Base-by-base conservation (phyloP, 148 eudicot species). In the Pouteria glomerata region DNA sequence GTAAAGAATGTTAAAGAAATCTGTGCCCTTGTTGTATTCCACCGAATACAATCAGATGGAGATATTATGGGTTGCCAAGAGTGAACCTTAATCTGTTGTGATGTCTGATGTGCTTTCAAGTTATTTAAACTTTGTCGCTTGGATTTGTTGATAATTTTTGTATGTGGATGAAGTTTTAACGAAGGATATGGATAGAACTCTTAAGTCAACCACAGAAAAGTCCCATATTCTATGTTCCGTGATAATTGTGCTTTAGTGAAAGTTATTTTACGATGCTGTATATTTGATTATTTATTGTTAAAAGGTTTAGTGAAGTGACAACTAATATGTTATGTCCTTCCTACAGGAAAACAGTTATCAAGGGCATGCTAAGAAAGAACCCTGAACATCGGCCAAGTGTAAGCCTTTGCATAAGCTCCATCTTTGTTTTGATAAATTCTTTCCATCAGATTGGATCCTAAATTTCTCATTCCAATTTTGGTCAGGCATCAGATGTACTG, bases 371-470 rank as follows among this genome's bases (percentile, higher is more conserved):
- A 69, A 81, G 98, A 14, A 93, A 93, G 79, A 93, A 84, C 76
- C 98, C 98, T 29, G 98, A 93, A 77, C 96, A 90, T 73, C 86
- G 98, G 57, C 89, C 96, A 57, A 90, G 74, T 76, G 98, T 93
- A 85, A 71, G 85, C 26, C 24, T 45, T 72, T 70, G 35, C 37
- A 31, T 14, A 65, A 56, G 23, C 24, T 41, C 8, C 26, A 19
- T 2, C 27, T 63, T n/a, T 30, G 29, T 42, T 31, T 1, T 4
- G 50, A n/a, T 39, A 35, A 27, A 27, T 56, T 23, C 29, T 55
- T 68, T 16, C 11, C 8, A 44, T 16, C 27, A 1, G 6, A 55
- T 26, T 4, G 10, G 1, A 15, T 57, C 23, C 18, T 73, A 58
- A 56, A 44, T 68, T 13, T 72, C 41, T 10, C 48, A 42, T 37